A percentile compares a stretch with the other conserved stretches of the same genome.
These are phyloP conservation scores for Kernera saxatilis DNA, from an alignment of 345 rosid species.

Conservation along the genomic window DNA sequence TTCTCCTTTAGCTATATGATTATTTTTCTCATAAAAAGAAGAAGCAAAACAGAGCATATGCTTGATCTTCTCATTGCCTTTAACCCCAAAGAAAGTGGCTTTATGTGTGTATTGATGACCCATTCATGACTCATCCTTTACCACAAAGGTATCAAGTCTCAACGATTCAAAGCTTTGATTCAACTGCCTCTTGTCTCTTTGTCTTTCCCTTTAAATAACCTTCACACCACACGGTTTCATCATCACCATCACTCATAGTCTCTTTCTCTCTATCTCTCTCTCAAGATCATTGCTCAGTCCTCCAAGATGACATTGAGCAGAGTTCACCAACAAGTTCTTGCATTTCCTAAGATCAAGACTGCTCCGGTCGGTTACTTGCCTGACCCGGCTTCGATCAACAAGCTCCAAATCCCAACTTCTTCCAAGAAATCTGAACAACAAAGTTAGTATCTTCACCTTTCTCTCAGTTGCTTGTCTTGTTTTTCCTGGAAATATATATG, in stretches of 20 bases:
- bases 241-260: slow-evolving; percentile 4
- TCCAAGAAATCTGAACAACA: slow-evolving; percentile 10
- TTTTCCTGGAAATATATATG: neutral
- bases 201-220: slow-evolving; percentile 31
- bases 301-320: slow-evolving; percentile 25
- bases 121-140: slow-evolving; percentile 20
- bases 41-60: slow-evolving; percentile 21
- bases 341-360: slow-evolving; percentile 3
- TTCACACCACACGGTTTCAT: slow-evolving; percentile 7
- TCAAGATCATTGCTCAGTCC: neutral
- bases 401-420: slow-evolving; percentile 25
- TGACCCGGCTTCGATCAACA: slow-evolving; percentile 24
- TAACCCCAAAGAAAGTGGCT: slow-evolving; percentile 18
- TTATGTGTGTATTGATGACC: slow-evolving; percentile 28
- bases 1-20: slow-evolving; percentile 3
- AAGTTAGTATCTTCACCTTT: neutral
- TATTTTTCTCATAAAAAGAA: neutral
- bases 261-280: slow-evolving; percentile 4
- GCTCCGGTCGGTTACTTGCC: slow-evolving; percentile 13
- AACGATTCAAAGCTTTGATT: slow-evolving; percentile 11
- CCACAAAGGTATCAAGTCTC: slow-evolving; percentile 2
- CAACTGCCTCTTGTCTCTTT: slow-evolving; percentile 29
- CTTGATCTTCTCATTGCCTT: slow-evolving; percentile 11
- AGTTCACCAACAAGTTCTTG: slow-evolving; percentile 8
- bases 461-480: neutral